A percentile compares a stretch with the other conserved stretches of the same genome.
phyloP scores from a whole-genome alignment of 1,139 yeast species.

The Hyphopichia fennica region DNA sequence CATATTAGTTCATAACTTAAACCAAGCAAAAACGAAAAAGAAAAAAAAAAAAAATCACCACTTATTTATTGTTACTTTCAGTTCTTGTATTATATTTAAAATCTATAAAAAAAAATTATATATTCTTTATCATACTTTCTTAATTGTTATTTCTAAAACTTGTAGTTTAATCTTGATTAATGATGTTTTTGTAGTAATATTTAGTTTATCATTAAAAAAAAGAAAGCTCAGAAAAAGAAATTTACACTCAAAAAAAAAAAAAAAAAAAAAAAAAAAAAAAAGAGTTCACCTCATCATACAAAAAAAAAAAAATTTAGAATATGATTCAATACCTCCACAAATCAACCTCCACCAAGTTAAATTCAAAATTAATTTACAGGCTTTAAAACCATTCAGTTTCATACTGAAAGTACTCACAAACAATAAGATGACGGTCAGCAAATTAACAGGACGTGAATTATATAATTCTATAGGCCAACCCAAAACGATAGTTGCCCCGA shows the following conservation, averaged over 20 bases:
- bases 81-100: constrained; percentile 1
- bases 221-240: background rate
- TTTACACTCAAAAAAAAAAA: background rate
- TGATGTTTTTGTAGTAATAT: background rate
- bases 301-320: background rate
- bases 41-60: background rate
- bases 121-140: too few relatives aligned
- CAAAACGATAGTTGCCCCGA: constrained; percentile 88
- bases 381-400: background rate
- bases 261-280: background rate
- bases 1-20: constrained; percentile 11
- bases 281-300: background rate
- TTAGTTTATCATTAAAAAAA: too few relatives aligned
- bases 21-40: background rate
- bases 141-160: too few relatives aligned
- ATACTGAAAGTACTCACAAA: background rate
- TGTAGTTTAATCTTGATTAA: background rate
- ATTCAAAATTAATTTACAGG: background rate
- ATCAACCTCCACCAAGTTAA: background rate
- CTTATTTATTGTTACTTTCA: background rate
- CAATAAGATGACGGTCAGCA: constrained; percentile 8
- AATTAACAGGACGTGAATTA: constrained; percentile 61
- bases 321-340: background rate
- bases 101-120: too few relatives aligned
- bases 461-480: constrained; percentile 74